A percentile compares a stretch with the other conserved stretches of the same genome.
phyloP scores from a whole-genome alignment of 2,329 filamentous ascomycete species.

The Fusarium coffeatum region DNA sequence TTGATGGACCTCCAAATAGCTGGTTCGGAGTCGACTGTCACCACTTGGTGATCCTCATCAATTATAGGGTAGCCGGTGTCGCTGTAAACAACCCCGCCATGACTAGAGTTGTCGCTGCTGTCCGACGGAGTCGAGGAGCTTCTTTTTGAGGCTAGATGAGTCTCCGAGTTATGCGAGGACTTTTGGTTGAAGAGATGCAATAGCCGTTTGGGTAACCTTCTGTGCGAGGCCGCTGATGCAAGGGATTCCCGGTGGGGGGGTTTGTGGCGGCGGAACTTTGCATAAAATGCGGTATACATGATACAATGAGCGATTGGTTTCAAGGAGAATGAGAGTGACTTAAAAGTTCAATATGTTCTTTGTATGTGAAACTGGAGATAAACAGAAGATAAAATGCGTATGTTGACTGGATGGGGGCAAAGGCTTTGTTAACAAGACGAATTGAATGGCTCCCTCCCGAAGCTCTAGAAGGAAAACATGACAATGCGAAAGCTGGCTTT shows the following conservation, averaged over 20 bases:
- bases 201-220: not conserved
- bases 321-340: not conserved
- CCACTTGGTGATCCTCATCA: not conserved
- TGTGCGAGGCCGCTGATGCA: not conserved
- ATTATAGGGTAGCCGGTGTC: not conserved
- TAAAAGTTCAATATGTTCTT: conserved; percentile 1
- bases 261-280: not conserved
- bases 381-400: not conserved
- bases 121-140: not conserved
- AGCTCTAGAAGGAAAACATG: not conserved
- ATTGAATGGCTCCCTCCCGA: not conserved
- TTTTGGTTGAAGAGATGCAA: not conserved
- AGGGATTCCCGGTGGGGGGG: not conserved
- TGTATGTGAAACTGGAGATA: not conserved
- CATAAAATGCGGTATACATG: not conserved
- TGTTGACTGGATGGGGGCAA: not conserved
- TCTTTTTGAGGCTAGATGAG: not conserved
- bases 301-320: not conserved
- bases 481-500: not conserved
- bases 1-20: not conserved
- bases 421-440: not conserved
- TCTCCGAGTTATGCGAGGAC: not conserved
- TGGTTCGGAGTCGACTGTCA: conserved; percentile 1
- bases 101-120: not conserved
- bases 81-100: not conserved